Evolutionary conservation across 164 flowering plant genomes (phyloP).

Genomic region (Liriodendron chinense): DNA sequence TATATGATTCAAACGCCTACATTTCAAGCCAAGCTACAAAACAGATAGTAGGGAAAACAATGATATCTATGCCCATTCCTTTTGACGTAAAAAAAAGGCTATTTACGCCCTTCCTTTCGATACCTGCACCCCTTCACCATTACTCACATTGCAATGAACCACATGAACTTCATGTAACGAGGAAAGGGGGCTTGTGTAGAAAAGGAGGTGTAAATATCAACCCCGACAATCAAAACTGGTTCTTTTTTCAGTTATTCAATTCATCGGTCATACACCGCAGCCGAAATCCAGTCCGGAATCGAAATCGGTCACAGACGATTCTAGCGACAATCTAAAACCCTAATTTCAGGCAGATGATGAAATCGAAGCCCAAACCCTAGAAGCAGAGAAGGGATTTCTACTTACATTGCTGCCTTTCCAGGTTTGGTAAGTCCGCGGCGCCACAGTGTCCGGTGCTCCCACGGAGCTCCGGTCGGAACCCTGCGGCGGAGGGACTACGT

Average conservation of each 20-base stretch:
- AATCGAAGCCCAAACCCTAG: neutral
- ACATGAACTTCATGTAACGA: no score
- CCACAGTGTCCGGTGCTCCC: constrained; percentile 40
- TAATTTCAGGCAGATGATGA: neutral
- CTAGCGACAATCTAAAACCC: neutral
- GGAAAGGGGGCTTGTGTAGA: no score
- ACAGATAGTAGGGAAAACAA: no score
- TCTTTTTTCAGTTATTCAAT: neutral
- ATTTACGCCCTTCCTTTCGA: no score
- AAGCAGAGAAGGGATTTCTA: neutral
- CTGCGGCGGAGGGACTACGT: constrained; percentile 61
- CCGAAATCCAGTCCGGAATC: neutral
- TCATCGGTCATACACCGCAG: neutral
- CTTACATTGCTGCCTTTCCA: constrained; percentile 99
- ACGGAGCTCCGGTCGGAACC: constrained; percentile 36
- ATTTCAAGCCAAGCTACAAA: no score
- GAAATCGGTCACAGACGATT: neutral
- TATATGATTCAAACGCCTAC: no score
- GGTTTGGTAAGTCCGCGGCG: constrained; percentile 58
- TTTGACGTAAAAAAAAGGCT: no score
- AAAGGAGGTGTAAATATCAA: neutral
- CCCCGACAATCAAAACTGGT: neutral
- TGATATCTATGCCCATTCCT: no score
- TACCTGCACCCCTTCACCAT: no score
- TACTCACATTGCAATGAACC: no score